Conservation (phyloP, 2,329 filamentous ascomycete genomes). For the Fusarium luffae region DNA sequence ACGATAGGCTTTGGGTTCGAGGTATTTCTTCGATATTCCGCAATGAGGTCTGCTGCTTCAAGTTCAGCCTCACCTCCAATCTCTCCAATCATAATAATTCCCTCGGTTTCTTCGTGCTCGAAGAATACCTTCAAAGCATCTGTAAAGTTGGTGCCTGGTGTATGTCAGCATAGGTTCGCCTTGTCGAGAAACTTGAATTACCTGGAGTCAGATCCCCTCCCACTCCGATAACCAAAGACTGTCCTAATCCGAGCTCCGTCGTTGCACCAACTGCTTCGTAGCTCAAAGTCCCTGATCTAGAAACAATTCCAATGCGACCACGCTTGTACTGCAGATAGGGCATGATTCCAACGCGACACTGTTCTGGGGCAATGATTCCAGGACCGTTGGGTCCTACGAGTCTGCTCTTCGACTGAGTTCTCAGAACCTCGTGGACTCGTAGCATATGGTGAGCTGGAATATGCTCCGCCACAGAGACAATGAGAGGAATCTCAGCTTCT, state of each 20-base stretch:
- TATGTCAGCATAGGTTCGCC: not conserved
- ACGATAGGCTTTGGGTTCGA: conserved; percentile 71
- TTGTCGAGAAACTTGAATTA: not conserved
- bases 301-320: conserved; percentile 78
- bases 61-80: conserved; percentile 77
- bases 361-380: conserved; percentile 80
- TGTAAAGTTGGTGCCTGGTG: conserved; percentile 69
- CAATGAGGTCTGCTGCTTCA: conserved; percentile 77
- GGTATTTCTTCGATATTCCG: conserved; percentile 66
- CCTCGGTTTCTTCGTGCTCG: conserved; percentile 73
- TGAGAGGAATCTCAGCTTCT: conserved; percentile 79
- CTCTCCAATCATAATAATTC: conserved; percentile 78
- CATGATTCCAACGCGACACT: conserved; percentile 64
- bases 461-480: conserved; percentile 83
- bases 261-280: conserved; percentile 83
- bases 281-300: conserved; percentile 83
- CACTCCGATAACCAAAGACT: conserved; percentile 81
- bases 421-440: conserved; percentile 74
- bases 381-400: conserved; percentile 85
- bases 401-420: conserved; percentile 76
- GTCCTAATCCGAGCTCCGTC: conserved; percentile 77
- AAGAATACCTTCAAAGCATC: conserved; percentile 77
- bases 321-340: conserved; percentile 57
- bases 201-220: conserved; percentile 80
- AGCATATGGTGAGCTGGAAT: conserved; percentile 83